Evolutionary conservation across 805 yeast genomes (phyloP).

Genomic region (Kuraishia borneana): DNA sequence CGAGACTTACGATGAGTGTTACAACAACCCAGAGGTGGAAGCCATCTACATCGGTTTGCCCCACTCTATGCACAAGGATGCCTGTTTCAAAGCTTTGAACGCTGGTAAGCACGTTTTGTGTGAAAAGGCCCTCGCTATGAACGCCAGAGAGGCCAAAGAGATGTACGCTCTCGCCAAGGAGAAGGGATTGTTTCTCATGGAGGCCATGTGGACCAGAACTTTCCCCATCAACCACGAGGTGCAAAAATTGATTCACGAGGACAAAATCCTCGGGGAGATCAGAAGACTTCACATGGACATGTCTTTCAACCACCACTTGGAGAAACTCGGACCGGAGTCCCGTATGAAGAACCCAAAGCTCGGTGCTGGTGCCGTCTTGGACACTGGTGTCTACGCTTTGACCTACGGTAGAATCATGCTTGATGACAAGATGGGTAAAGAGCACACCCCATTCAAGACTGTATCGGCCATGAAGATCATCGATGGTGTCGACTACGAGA

Average conservation of each 20-base stretch:
- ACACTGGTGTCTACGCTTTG: conserved; percentile 41
- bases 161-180: conserved; percentile 30
- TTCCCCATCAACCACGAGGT: conserved; percentile 32
- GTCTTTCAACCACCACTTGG: conserved; percentile 23
- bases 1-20: conserved; percentile 30
- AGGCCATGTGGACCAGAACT: conserved; percentile 48
- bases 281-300: conserved; percentile 32
- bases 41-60: conserved; percentile 47
- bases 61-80: conserved; percentile 37
- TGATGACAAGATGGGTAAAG: conserved; percentile 21
- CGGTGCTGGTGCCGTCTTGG: conserved; percentile 49
- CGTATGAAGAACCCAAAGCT: conserved; percentile 31
- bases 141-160: conserved; percentile 29
- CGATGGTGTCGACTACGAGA: conserved; percentile 30
- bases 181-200: conserved; percentile 39
- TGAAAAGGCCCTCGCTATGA: conserved; percentile 45
- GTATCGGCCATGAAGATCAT: conserved; percentile 24
- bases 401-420: conserved; percentile 32
- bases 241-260: conserved; percentile 23
- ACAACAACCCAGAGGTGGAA: conserved; percentile 28
- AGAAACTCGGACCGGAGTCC: conserved; percentile 17
- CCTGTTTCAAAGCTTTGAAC: conserved; percentile 28
- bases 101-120: conserved; percentile 39
- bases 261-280: conserved; percentile 34
- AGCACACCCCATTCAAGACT: conserved; percentile 11